Evolutionary conservation across 768 basidiomycete genomes (phyloP), one percentile per base, ranked within the genome.

Genomic region (Ramaria rubella): DNA sequence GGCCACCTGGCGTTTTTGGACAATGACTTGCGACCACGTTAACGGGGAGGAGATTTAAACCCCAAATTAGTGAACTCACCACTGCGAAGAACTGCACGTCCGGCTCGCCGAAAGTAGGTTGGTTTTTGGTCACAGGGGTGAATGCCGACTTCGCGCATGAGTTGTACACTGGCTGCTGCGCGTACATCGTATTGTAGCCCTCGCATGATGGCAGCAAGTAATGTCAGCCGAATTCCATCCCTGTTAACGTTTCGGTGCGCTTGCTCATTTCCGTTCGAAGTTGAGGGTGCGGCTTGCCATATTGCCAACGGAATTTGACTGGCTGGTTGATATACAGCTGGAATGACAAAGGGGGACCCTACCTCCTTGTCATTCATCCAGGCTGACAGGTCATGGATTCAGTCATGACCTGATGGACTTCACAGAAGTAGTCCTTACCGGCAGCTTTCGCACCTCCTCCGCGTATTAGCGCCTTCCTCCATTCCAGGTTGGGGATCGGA

Each of bases 261-360:
- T n/a, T n/a, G n/a, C n/a, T n/a, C n/a, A n/a, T n/a, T n/a, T n/a
- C n/a, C n/a, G n/a, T n/a, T n/a, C n/a, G n/a, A n/a, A n/a, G n/a
- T n/a, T n/a, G n/a, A n/a, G n/a, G n/a, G n/a, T n/a, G 54, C 60
- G 0, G 68, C 65, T 48, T 61, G 61, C 68, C 68, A 69, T 9
- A 66, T 55, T 19, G 62, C 58, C n/a, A 61, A 58, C 3, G 66
- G 68, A 23, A 67, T 69, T 19, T 65, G 49, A 45, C 66, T 69
- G 5, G 8, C 12, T 1, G 65, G 67, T 21, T 61, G 64, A 38
- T 66, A 68, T 1, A 69, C n/a, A 4, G n/a, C n/a, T n/a, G n/a
- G n/a, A n/a, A n/a, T n/a, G n/a, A n/a, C n/a, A n/a, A n/a, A n/a
- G n/a, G n/a, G n/a, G n/a, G n/a, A n/a, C n/a, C n/a, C n/a, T n/a